These are phyloP conservation scores for Henckelia pumila DNA, from an alignment of 257 asterid genomes.

Conservation along the genomic window DNA sequence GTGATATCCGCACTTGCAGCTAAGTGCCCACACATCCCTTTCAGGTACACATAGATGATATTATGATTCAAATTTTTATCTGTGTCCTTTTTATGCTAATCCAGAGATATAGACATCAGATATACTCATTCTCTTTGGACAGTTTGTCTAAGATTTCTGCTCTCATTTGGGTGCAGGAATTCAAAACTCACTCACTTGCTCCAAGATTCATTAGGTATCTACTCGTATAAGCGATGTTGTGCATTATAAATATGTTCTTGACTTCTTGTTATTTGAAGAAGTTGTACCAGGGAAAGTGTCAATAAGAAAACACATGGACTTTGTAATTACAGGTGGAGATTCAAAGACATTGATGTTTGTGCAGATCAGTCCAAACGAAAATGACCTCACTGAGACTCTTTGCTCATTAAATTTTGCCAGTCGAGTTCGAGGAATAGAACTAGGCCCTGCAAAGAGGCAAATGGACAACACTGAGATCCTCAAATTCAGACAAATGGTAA, in stretches of 20 bases:
- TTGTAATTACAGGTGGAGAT: constrained; percentile 69
- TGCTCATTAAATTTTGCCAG: constrained; percentile 96
- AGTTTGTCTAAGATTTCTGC: constrained; percentile 21
- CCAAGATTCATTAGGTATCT: constrained; percentile 91
- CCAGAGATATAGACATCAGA: neutral
- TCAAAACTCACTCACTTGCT: constrained; percentile 98
- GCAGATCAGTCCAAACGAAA: constrained; percentile 93
- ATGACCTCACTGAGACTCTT: constrained; percentile 77
- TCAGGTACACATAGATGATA: constrained; percentile 44
- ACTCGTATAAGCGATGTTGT: neutral
- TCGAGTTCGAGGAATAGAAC: constrained; percentile 90
- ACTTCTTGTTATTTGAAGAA: neutral
- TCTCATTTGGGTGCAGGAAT: constrained; percentile 51
- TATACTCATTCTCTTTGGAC: neutral
- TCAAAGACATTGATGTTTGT: constrained; percentile 95
- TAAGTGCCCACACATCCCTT: constrained; percentile 85
- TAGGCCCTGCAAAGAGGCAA: constrained; percentile 96
- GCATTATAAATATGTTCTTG: neutral
- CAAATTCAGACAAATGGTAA: constrained; percentile 84
- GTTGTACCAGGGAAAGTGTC: neutral
- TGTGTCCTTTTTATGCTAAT: neutral
- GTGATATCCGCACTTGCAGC: constrained; percentile 93
- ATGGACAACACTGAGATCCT: constrained; percentile 73
- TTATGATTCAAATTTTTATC: neutral
- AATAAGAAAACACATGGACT: neutral